Evolutionary conservation across 1,284 basidiomycete genomes (phyloP), one percentile per base, ranked within the genome.

Genomic region (Quambalaria eucalypti): DNA sequence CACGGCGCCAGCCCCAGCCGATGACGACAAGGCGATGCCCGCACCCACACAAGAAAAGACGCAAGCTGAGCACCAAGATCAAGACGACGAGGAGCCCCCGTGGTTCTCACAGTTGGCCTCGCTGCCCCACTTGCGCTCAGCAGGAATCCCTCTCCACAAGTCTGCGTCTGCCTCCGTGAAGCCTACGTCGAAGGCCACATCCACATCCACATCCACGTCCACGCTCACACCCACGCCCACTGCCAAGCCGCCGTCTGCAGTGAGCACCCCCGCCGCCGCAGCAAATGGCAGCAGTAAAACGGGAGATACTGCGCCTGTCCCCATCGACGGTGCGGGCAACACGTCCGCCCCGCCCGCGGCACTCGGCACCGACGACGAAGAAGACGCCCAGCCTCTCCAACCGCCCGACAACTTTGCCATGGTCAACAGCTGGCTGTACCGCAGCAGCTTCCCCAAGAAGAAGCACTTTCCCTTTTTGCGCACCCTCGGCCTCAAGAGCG

Each of bases 381-480:
- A 39, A 21, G 36, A 39, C 16, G 10, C 16, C 10, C 36, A 39
- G 36, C 42, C 54, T 19, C 55, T 74, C 5, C 51, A 72, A 2
- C 73, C 73, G 25, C 73, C 73, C 3, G 73, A 74, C 42, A 74
- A 74, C 52, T 74, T 74, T 62, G 55, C 78, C 70, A 62, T 76
- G 71, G 77, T 79, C 54, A 74, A 76, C 30, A 71, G 76, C 4
- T 78, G 78, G 19, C 76, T 82, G 16, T 82, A 80, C 62, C 71
- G 81, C 14, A 77, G 73, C 50, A 77, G 76, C 7, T 82, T 82
- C 57, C 81, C 81, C 9, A 79, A 79, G 56, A 78, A 78, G 64
- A 76, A 79, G 57, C 79, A 82, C 63, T 82, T 81, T 61, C 70
- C 76, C 30, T 82, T 81, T 61, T 72, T 82, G 56, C 76, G 78